phyloP scores from a whole-genome alignment of 2,329 filamentous ascomycete species.

The Fonsecaea pugnacius region DNA sequence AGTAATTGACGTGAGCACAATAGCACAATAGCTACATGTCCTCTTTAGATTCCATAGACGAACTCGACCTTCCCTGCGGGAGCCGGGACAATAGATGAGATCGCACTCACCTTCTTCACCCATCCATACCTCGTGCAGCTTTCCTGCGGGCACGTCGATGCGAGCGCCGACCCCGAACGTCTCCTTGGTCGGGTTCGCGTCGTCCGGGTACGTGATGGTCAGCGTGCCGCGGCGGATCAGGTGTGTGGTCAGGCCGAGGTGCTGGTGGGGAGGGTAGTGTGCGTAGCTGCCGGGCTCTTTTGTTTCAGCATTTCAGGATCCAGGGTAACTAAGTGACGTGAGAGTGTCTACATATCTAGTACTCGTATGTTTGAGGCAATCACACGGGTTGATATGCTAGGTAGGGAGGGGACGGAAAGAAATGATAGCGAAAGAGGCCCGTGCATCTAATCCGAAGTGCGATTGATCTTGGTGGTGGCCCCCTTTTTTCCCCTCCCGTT shows the following conservation, averaged over 20 bases:
- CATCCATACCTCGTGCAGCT: constrained; percentile 66
- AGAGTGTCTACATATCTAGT: too few relatives aligned
- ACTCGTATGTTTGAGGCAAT: too few relatives aligned
- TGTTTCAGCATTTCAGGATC: background rate
- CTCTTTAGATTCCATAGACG: too few relatives aligned
- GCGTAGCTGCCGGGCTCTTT: constrained; percentile 52
- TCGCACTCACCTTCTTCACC: constrained; percentile 46
- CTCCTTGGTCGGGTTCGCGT: constrained; percentile 55
- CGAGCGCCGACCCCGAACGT: constrained; percentile 60
- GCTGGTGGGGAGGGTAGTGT: constrained; percentile 64
- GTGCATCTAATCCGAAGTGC: too few relatives aligned
- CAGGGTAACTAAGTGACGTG: too few relatives aligned
- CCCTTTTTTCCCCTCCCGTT: too few relatives aligned
- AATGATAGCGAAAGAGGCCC: too few relatives aligned
- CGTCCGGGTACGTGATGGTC: constrained; percentile 62
- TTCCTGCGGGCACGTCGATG: constrained; percentile 62
- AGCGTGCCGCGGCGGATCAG: constrained; percentile 62
- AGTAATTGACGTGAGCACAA: background rate
- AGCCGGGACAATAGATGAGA: too few relatives aligned
- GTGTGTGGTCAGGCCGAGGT: constrained; percentile 62
- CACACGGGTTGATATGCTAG: too few relatives aligned
- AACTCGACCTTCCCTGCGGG: too few relatives aligned
- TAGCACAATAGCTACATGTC: background rate
- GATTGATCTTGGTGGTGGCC: too few relatives aligned
- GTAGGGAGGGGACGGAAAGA: too few relatives aligned